phyloP scores from a whole-genome alignment of 441 rosid genomes.

The Adansonia rubrostipa region DNA sequence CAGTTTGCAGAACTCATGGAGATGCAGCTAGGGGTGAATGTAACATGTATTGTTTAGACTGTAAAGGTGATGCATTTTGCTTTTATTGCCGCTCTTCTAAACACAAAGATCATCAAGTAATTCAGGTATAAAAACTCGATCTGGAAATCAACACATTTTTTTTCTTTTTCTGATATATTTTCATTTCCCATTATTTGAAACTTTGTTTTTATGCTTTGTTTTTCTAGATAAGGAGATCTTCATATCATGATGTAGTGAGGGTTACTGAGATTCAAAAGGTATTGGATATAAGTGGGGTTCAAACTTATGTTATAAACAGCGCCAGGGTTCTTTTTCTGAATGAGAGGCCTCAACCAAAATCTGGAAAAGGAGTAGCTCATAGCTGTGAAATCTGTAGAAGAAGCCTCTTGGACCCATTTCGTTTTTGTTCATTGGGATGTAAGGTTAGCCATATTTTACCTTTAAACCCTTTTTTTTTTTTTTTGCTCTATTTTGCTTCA shows the following conservation, averaged over 20 bases:
- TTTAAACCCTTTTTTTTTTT: background rate
- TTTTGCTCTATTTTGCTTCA: background rate
- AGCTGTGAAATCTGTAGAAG: conserved; percentile 71
- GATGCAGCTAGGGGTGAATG: conserved; percentile 67
- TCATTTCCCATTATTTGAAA: background rate
- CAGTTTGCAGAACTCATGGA: conserved; percentile 57
- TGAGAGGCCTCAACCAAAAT: conserved; percentile 72
- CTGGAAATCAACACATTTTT: background rate
- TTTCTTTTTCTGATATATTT: background rate
- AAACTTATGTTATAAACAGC: conserved; percentile 77
- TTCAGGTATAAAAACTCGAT: conserved; percentile 50
- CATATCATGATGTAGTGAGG: conserved; percentile 81
- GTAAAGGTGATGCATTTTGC: conserved; percentile 61
- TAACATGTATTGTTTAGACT: conserved; percentile 74
- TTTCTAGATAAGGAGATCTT: conserved; percentile 70
- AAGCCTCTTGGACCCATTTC: conserved; percentile 64
- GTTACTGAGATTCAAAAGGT: conserved; percentile 67
- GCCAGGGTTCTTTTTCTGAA: conserved; percentile 76
- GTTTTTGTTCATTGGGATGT: conserved; percentile 83
- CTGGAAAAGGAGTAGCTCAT: conserved; percentile 54
- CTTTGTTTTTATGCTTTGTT: background rate
- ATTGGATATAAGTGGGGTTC: conserved; percentile 70
- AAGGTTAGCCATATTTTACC: conserved; percentile 51
- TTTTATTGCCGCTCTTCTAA: conserved; percentile 70
- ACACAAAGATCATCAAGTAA: conserved; percentile 73